These are phyloP conservation scores for Corymbia maculata DNA, from an alignment of 345 rosid species.

Conservation along the genomic window DNA sequence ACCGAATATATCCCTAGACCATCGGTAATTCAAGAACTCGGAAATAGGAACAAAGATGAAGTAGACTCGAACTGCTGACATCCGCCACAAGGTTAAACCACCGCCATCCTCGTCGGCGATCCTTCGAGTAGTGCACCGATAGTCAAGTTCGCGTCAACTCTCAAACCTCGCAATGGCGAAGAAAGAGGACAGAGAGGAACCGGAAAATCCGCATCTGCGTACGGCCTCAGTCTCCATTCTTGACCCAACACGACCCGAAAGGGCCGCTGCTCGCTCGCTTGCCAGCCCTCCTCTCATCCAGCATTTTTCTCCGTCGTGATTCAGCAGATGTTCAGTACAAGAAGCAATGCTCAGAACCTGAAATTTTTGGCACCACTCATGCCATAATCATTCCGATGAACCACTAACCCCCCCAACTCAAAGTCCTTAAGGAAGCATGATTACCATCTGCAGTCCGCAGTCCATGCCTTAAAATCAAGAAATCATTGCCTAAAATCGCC, in stretches of 20 bases:
- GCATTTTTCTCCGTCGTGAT: background rate
- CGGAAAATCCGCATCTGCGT: background rate
- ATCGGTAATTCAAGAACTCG: background rate
- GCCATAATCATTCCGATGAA: background rate
- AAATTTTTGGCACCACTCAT: background rate
- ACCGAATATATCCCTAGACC: accelerated
- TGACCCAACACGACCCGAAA: background rate
- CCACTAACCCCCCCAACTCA: background rate
- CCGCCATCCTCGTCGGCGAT: background rate
- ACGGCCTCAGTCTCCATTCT: background rate
- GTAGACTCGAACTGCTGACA: too few species aligned
- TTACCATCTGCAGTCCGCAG: background rate
- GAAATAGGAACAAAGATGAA: background rate
- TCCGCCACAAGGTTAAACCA: too few species aligned
- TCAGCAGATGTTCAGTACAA: background rate
- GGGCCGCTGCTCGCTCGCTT: too few species aligned
- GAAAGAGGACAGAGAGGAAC: background rate
- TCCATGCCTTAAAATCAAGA: background rate
- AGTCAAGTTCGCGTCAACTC: background rate
- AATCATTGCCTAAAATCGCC: background rate
- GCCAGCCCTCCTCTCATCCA: background rate
- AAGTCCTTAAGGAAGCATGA: background rate
- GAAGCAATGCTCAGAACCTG: background rate
- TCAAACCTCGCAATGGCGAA: background rate
- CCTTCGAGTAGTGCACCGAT: background rate